phyloP scores from a whole-genome alignment of 352 stramenopile genomes.

The Globisporangium nagaii region DNA sequence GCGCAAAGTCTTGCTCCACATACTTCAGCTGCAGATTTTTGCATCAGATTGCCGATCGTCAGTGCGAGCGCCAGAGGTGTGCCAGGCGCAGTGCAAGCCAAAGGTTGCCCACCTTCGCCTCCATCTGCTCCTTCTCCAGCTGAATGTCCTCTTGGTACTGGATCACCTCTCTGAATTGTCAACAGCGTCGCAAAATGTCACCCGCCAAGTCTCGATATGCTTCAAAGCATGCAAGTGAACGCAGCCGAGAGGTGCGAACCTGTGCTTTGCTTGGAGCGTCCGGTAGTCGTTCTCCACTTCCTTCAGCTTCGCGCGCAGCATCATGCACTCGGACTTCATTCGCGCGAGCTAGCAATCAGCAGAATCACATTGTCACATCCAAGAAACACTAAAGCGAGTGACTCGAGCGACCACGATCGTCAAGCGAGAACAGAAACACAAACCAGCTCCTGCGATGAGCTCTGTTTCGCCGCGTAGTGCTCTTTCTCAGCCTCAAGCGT shows the following conservation, averaged over 20 bases:
- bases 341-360: constrained; percentile 50
- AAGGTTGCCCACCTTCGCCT: constrained; percentile 39
- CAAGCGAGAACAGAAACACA: too few relatives aligned
- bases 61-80: neutral
- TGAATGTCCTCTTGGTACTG: constrained; percentile 68
- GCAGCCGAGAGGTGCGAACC: constrained; percentile 20
- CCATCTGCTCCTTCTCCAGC: constrained; percentile 58
- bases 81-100: neutral
- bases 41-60: neutral
- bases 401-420: too few relatives aligned
- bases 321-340: constrained; percentile 63
- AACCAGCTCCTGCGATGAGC: constrained; percentile 59
- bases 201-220: neutral
- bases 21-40: constrained; percentile 58
- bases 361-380: neutral
- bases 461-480: constrained; percentile 35
- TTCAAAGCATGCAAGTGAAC: neutral
- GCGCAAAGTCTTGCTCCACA: constrained; percentile 52
- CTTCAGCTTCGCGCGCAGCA: constrained; percentile 65
- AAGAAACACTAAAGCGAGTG: neutral
- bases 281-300: constrained; percentile 76
- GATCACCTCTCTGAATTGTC: constrained; percentile 31
- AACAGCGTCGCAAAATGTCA: neutral
- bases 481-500: constrained; percentile 52
- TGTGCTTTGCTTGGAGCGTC: constrained; percentile 62